Evolutionary conservation across 1,284 basidiomycete species (phyloP).

Genomic region (Mycosarcoma maydis): DNA sequence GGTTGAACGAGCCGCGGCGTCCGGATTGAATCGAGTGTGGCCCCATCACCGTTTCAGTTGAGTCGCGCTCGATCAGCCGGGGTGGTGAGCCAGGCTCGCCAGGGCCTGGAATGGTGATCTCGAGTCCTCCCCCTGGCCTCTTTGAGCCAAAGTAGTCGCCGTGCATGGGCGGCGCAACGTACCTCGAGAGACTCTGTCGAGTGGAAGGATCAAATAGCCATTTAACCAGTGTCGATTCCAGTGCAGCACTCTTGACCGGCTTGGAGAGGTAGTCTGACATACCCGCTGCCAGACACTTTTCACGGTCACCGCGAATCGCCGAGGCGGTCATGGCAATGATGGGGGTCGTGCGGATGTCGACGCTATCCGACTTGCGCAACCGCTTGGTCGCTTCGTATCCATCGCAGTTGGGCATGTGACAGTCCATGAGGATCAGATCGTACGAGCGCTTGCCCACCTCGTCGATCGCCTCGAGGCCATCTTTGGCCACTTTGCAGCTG

Average conservation of each 20-base stretch:
- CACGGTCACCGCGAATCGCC: slow-evolving; percentile 61
- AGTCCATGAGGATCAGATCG: slow-evolving; percentile 57
- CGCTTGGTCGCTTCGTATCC: slow-evolving; percentile 60
- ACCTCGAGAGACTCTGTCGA: slow-evolving; percentile 51
- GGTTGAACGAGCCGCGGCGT: slow-evolving; percentile 45
- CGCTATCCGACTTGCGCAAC: slow-evolving; percentile 51
- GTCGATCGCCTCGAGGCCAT: slow-evolving; percentile 59
- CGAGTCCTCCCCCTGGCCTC: slow-evolving; percentile 24
- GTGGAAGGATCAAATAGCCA: slow-evolving; percentile 60
- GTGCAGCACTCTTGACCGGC: slow-evolving; percentile 58
- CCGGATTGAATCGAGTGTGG: slow-evolving; percentile 43
- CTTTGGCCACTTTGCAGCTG: slow-evolving; percentile 59
- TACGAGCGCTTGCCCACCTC: slow-evolving; percentile 53
- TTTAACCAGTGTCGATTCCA: slow-evolving; percentile 56
- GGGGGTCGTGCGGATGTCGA: slow-evolving; percentile 54
- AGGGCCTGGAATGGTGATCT: slow-evolving; percentile 19
- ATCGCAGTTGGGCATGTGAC: slow-evolving; percentile 62
- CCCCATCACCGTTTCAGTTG: slow-evolving; percentile 47
- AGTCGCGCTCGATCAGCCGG: slow-evolving; percentile 42
- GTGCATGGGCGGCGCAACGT: slow-evolving; percentile 34
- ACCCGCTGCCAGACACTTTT: slow-evolving; percentile 58
- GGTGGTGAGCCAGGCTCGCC: slow-evolving; percentile 28
- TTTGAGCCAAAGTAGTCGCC: slow-evolving; percentile 43
- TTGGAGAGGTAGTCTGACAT: slow-evolving; percentile 64
- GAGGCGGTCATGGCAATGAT: slow-evolving; percentile 63